A percentile compares a stretch with the other conserved stretches of the same genome.
Conservation (phyloP, 257 asterid genomes). For the Solanum sitiens region DNA sequence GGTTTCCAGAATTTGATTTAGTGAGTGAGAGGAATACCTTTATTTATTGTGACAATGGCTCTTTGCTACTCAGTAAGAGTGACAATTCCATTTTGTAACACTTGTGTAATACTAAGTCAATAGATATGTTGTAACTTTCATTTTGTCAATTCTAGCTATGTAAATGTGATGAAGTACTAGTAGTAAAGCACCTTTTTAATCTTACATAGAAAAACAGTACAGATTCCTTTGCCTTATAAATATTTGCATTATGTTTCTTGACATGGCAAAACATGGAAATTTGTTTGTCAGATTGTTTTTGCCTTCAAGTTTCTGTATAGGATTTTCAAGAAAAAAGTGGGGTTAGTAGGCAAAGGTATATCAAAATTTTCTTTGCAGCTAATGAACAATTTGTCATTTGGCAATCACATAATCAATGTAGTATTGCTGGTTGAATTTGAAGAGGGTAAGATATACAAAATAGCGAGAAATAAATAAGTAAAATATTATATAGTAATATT, state of each 20-base stretch:
- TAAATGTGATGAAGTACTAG: not conserved
- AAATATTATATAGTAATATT: too few species aligned
- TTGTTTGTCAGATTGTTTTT: not conserved
- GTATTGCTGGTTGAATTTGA: too few species aligned
- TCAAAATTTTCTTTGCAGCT: too few species aligned
- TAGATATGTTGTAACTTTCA: not conserved
- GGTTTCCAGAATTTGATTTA: not conserved
- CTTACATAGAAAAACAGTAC: not conserved
- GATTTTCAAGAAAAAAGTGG: too few species aligned
- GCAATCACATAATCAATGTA: too few species aligned
- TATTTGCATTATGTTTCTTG: not conserved
- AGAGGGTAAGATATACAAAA: too few species aligned
- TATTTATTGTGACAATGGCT: not conserved
- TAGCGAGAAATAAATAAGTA: too few species aligned
- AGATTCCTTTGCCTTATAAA: not conserved
- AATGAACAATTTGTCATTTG: too few species aligned
- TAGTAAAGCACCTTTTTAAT: not conserved
- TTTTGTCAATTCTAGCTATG: not conserved
- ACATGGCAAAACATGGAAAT: not conserved
- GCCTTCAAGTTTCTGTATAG: not conserved
- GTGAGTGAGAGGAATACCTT: not conserved
- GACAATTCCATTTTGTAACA: not conserved
- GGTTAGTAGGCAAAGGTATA: too few species aligned
- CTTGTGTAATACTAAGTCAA: not conserved
- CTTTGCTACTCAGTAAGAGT: not conserved